phyloP scores from a whole-genome alignment of 768 basidiomycete species.

The Termitomyces sp. region DNA sequence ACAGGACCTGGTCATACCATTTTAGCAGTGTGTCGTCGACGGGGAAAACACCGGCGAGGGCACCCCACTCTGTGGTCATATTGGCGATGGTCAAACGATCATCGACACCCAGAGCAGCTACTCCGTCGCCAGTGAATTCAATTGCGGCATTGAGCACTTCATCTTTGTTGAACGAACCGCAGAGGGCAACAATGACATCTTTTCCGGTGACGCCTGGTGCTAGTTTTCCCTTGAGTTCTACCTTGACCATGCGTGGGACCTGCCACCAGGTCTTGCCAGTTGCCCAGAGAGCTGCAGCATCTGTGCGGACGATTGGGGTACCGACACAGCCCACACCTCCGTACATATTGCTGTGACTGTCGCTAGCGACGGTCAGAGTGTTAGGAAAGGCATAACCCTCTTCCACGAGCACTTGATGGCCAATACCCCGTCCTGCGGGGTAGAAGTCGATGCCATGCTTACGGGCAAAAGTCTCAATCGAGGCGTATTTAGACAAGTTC shows the following conservation, averaged over 20 bases:
- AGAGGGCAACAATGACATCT: slow-evolving; percentile 95
- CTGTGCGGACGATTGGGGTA: slow-evolving; percentile 94
- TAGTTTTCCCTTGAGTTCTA: slow-evolving; percentile 80
- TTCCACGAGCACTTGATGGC: slow-evolving; percentile 95
- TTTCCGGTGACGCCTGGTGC: slow-evolving; percentile 93
- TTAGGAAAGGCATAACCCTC: slow-evolving; percentile 98
- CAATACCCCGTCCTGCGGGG: slow-evolving; percentile 95
- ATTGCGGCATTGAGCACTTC: slow-evolving; percentile 96
- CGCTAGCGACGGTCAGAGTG: slow-evolving; percentile 92
- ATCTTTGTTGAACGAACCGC: slow-evolving; percentile 92
- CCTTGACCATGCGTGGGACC: slow-evolving; percentile 93
- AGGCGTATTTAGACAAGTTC: slow-evolving; percentile 88
- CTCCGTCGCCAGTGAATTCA: slow-evolving; percentile 91
- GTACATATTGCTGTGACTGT: slow-evolving; percentile 99
- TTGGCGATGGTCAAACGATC: slow-evolving; percentile 97
- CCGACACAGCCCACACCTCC: slow-evolving; percentile 97
- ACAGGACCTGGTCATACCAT: slow-evolving; percentile 80
- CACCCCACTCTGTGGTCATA: slow-evolving; percentile 99
- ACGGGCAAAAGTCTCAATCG: slow-evolving; percentile 88
- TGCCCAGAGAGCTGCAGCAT: slow-evolving; percentile 94
- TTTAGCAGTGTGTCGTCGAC: slow-evolving; percentile 74
- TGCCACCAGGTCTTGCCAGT: slow-evolving; percentile 99
- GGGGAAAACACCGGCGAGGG: slow-evolving; percentile 92
- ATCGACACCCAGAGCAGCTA: slow-evolving; percentile 73
- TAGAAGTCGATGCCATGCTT: slow-evolving; percentile 88